Conservation (phyloP, 805 yeast genomes). For the Spathaspora hagerdaliae region DNA sequence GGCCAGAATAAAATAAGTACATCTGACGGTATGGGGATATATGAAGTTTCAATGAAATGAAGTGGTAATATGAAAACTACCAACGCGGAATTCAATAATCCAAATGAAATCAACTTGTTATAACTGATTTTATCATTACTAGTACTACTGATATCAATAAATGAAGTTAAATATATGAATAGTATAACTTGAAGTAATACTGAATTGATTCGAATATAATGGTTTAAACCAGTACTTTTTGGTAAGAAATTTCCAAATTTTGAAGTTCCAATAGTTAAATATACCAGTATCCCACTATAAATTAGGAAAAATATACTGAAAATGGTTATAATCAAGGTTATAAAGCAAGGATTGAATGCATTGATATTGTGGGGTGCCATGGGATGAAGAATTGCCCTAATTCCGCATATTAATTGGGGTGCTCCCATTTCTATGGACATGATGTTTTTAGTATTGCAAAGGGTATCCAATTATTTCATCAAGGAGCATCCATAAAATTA, state of each 20-base stretch:
- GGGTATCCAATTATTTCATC: too few species aligned
- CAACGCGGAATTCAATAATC: conserved; percentile 6
- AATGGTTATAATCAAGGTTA: conserved; percentile 11
- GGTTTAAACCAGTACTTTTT: conserved; percentile 22
- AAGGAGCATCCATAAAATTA: too few species aligned
- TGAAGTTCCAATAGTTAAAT: background rate
- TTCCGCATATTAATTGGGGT: conserved; percentile 9
- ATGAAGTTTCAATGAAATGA: conserved; percentile 22
- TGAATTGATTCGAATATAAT: conserved; percentile 16
- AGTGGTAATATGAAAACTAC: conserved; percentile 18
- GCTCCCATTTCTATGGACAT: too few species aligned
- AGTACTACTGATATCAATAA: conserved; percentile 12
- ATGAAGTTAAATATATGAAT: conserved; percentile 10
- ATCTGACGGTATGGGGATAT: conserved; percentile 17
- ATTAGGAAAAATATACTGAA: conserved; percentile 7
- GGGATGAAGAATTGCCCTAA: conserved; percentile 11
- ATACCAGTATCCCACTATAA: conserved; percentile 2
- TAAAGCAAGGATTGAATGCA: conserved; percentile 34
- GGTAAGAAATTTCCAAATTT: conserved; percentile 15
- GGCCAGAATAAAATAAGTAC: conserved; percentile 29
- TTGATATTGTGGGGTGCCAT: conserved; percentile 22
- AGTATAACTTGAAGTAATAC: conserved; percentile 16
- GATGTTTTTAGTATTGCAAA: too few species aligned
- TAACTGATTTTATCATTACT: conserved; percentile 18
- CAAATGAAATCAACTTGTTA: conserved; percentile 13